Evolutionary conservation across 768 basidiomycete genomes (phyloP), one percentile per base, ranked within the genome.

Genomic region (Amyloporia xantha): DNA sequence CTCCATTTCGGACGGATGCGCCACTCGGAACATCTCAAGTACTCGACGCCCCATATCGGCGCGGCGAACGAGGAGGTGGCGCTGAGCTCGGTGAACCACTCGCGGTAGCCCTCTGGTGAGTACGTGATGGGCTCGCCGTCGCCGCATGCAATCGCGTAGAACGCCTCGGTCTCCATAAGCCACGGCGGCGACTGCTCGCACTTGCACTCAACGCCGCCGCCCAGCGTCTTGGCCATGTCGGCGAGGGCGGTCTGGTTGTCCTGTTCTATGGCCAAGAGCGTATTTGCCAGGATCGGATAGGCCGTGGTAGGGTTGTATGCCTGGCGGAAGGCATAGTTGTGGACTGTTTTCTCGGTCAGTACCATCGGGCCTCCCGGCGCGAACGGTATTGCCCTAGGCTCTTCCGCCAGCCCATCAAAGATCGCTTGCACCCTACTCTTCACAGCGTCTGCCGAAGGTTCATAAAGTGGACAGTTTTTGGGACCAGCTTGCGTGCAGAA

Each of bases 401-500:
- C 38, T 2, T 25, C 33, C 23, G 47, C 43, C 38, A 57, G 48
- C 7, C 41, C 25, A 21, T 38, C 25, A 11, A 54, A 24, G 33
- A 52, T 33, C 5, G 45, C 27, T 19, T 41, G 26, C 35, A 59
- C 54, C 10, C 59, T 58, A 1, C 48, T 49, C 13, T 54, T 35
- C 30, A 66, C 55, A 20, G 38, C 21, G 2, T 47, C 53, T 1
- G 58, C 41, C 24, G 57, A 57, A 1, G 53, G 12, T 44, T 62
- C 62, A 45, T 58, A 57, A 21, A 67, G 50, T 1, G 57, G 49
- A 42, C 66, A 67, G 11, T 41, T 36, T 19, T 47, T 28, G 0
- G 59, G 57, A 3, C 62, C 62, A 13, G 63, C 64, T 3, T 54
- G 19, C 26, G 53, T 44, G 53, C 59, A 66, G 47, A 57, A 53